Percentiles rank a stretch among this genome's conserved stretches.
Evolutionary conservation across 2,329 filamentous ascomycete genomes (phyloP).

Genomic region (Zarea fungicola): DNA sequence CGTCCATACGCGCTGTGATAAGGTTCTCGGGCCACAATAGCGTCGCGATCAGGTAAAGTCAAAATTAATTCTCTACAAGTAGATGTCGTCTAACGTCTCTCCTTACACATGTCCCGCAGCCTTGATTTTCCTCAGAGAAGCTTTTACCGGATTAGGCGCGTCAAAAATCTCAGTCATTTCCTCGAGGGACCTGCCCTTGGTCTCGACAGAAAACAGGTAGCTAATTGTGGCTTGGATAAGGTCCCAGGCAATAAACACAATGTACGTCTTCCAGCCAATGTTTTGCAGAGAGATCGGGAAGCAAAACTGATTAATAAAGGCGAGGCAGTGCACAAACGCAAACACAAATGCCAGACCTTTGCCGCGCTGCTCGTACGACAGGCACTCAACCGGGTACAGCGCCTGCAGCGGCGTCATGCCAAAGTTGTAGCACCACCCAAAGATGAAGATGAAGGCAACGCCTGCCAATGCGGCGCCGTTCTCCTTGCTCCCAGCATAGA

Average conservation of each 20-base stretch:
- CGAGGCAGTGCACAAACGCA: conserved; percentile 26
- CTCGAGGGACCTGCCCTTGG: conserved; percentile 22
- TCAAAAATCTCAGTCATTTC: conserved; percentile 24
- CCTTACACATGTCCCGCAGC: background rate
- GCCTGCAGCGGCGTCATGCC: conserved; percentile 44
- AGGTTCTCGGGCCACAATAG: no score
- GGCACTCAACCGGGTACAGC: conserved; percentile 38
- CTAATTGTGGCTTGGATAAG: conserved; percentile 1
- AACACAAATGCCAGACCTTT: conserved; percentile 36
- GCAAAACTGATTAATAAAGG: conserved; percentile 31
- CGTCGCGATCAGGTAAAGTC: no score
- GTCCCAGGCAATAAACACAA: conserved; percentile 23
- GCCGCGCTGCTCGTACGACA: conserved; percentile 34
- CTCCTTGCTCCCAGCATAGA: conserved; percentile 22
- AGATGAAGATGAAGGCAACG: conserved; percentile 37
- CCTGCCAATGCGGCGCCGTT: background rate
- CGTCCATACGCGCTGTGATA: no score
- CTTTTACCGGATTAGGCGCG: conserved; percentile 17
- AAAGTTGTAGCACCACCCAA: conserved; percentile 37
- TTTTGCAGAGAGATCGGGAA: conserved; percentile 40
- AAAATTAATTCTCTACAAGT: no score
- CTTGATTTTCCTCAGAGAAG: conserved; percentile 6
- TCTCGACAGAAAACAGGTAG: conserved; percentile 31
- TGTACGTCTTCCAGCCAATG: conserved; percentile 38
- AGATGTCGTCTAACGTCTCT: no score